Conservation (phyloP, 2,329 filamentous ascomycete genomes). For the Aspergillus unguis region DNA sequence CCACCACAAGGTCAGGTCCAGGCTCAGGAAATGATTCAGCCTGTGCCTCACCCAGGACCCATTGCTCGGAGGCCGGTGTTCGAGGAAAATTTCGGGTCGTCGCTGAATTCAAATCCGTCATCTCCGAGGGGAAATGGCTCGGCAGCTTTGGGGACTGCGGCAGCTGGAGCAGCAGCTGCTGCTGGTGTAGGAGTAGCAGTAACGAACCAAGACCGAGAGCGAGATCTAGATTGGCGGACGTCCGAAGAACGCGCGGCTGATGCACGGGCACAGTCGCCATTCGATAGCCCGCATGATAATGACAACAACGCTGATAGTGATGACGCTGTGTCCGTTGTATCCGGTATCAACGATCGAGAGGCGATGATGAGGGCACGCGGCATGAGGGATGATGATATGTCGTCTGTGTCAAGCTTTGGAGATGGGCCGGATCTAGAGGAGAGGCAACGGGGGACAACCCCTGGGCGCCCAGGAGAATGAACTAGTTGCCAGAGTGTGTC, state of each 20-base stretch:
- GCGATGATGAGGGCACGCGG: slow-evolving; percentile 5
- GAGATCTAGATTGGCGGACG: slow-evolving; percentile 8
- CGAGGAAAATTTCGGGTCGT: too few species aligned
- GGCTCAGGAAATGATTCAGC: not conserved
- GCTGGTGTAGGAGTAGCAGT: not conserved
- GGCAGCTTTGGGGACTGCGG: not conserved
- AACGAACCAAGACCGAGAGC: not conserved
- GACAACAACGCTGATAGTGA: not conserved
- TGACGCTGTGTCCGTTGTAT: slow-evolving; percentile 26
- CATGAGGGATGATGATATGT: slow-evolving; percentile 28
- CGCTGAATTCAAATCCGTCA: too few species aligned
- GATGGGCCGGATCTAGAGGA: slow-evolving; percentile 16
- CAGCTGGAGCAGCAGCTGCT: not conserved
- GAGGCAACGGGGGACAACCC: too few species aligned
- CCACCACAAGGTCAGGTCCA: not conserved
- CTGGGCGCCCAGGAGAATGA: not conserved
- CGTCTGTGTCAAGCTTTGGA: slow-evolving; percentile 31
- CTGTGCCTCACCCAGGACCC: not conserved
- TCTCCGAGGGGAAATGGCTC: too few species aligned
- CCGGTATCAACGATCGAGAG: slow-evolving; percentile 15
- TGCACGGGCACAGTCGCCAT: slow-evolving; percentile 21
- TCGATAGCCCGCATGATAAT: slow-evolving; percentile 24
- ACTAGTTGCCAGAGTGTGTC: not conserved
- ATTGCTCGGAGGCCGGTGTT: not conserved
- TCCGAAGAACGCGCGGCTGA: not conserved